Evolutionary conservation across 371 early-diverging fungal species (phyloP).

Genomic region (Dinochytrium kinnereticum): DNA sequence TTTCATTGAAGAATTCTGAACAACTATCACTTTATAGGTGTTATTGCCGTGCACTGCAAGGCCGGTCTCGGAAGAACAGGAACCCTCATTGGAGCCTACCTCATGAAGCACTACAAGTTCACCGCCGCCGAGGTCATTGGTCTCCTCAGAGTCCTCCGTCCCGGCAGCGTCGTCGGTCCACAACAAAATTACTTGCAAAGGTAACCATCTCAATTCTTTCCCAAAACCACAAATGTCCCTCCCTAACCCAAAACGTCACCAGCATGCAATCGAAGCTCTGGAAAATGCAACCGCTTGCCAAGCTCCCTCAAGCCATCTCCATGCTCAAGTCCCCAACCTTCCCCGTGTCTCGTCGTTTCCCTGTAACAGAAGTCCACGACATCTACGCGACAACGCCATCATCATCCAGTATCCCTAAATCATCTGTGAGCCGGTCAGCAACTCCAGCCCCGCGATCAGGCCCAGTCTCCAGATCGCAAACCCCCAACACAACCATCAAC

Average conservation of each 20-base stretch:
- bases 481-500: neutral
- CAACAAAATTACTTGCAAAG: constrained; percentile 69
- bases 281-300: constrained; percentile 49
- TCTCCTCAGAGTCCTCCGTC: constrained; percentile 62
- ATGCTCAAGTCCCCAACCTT: constrained; percentile 48
- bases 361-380: constrained; percentile 11
- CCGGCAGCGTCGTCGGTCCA: constrained; percentile 70
- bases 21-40: constrained; percentile 38
- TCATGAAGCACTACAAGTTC: constrained; percentile 68
- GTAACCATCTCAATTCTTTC: constrained; percentile 27
- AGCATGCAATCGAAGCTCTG: constrained; percentile 55
- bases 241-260: neutral
- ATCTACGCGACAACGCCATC: neutral
- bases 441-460: neutral
- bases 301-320: constrained; percentile 42
- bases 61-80: constrained; percentile 84
- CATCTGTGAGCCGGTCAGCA: neutral
- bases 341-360: constrained; percentile 31
- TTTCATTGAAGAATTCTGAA: neutral
- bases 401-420: neutral
- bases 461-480: neutral
- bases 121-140: constrained; percentile 65
- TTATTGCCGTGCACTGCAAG: constrained; percentile 75
- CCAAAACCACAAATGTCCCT: neutral
- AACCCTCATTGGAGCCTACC: constrained; percentile 67